These are phyloP conservation scores for Daldinia eschscholtzii DNA, from an alignment of 2,329 filamentous ascomycete species.

Conservation along the genomic window DNA sequence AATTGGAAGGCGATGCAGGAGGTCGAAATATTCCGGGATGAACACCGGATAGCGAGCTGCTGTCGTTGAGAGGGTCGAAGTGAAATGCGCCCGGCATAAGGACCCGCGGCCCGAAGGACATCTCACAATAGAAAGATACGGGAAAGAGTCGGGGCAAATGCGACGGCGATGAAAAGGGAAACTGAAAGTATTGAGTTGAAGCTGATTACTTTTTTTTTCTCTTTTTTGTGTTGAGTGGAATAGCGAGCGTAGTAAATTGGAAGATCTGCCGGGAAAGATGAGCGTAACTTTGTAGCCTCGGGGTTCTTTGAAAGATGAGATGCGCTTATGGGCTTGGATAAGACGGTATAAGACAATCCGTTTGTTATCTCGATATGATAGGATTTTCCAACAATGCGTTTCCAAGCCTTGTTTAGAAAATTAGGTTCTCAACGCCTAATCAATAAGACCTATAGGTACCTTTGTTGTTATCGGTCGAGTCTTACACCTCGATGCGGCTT, in stretches of 20 bases:
- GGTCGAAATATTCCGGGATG: conserved; percentile 63
- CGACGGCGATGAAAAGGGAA: background rate
- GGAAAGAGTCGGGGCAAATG: background rate
- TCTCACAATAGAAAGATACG: conserved; percentile 15
- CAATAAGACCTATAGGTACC: background rate
- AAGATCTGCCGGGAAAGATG: background rate
- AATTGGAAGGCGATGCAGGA: conserved; percentile 57
- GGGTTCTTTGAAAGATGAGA: conserved; percentile 19
- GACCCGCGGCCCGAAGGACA: conserved; percentile 52
- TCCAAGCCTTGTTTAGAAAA: background rate
- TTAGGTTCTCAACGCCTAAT: background rate
- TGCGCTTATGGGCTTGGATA: conserved; percentile 22
- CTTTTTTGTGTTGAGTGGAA: background rate
- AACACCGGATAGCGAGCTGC: conserved; percentile 50
- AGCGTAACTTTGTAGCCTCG: conserved; percentile 17
- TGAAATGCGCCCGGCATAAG: conserved; percentile 54
- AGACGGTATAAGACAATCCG: conserved; percentile 21
- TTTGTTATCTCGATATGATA: conserved; percentile 27
- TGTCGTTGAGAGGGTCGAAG: conserved; percentile 50
- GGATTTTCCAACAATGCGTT: conserved; percentile 13
- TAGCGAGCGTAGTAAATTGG: background rate
- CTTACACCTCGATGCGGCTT: background rate
- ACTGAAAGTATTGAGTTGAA: background rate
- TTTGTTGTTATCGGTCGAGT: background rate
- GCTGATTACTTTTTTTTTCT: background rate